Base-by-base conservation (phyloP, 805 yeast species). In the Metschnikowia borealis region DNA sequence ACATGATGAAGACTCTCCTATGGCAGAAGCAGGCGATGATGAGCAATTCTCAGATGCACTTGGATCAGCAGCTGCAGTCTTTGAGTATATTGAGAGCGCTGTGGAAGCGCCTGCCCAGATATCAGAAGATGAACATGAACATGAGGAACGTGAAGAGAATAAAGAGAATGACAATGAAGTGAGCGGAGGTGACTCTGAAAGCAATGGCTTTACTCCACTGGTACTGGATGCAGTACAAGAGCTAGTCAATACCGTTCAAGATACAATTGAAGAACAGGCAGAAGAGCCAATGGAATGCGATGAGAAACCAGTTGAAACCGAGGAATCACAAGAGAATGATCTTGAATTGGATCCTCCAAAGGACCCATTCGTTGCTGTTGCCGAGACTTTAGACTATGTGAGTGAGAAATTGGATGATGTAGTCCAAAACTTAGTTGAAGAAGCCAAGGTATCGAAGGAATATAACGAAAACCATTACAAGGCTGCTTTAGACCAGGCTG, bases 351-450 rank as follows among this genome's bases (percentile, higher is more conserved):
- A 42, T 3, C 13, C n/a, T 3, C 37, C 31, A 7, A 42, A 21
- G 38, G 38, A 42, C 2, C 45, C 38, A 15, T 33, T 42, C n/a
- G 31, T 42, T n/a, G 45, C 45, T 33, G 29, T 8, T 42, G 37
- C 45, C 2, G 45, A 42, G 21, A 17, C 38, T 23, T 18, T 42
- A 21, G 45, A 42, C 17, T 42, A 32, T 42, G 38, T 33, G 18
- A 32, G 13, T 10, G 38, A 32, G 13, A 42, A 32, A 29, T n/a
- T 32, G 14, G 31, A 15, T 5, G 38, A 42, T n/a, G 38, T 31
- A n/a, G 31, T 33, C 8, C 45, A 33, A 20, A 18, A 6, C 29
- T 8, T 33, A 18, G 29, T 17, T 3, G 38, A n/a, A 17, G 45
- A 31, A 14, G 14, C 23, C 14, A 37, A 20, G 11, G 14, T 14